These are phyloP conservation scores for Euphrasia arctica DNA, from an alignment of 305 asterid species.

Conservation along the genomic window DNA sequence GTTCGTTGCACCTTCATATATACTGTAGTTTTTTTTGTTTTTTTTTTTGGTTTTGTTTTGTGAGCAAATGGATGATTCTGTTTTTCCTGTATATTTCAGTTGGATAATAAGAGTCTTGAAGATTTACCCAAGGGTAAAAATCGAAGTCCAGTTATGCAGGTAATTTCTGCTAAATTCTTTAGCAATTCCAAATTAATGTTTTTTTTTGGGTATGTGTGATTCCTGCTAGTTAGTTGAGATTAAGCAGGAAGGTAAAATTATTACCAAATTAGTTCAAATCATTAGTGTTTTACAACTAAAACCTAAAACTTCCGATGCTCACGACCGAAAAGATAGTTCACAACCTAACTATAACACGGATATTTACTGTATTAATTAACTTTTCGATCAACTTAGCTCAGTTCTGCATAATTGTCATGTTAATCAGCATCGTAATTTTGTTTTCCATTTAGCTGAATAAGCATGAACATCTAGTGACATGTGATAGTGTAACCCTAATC, in stretches of 20 bases:
- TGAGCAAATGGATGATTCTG: slow-evolving; percentile 18
- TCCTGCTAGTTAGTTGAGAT: neutral
- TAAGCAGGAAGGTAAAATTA: slow-evolving; percentile 16
- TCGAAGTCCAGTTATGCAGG: slow-evolving; percentile 87
- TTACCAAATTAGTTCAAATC: neutral
- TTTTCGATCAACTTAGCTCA: neutral
- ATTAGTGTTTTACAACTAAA: neutral
- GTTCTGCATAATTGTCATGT: neutral
- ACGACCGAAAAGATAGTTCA: neutral
- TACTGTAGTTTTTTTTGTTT: neutral
- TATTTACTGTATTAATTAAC: neutral
- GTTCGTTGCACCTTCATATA: slow-evolving; percentile 37
- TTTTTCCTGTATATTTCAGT: slow-evolving; percentile 39
- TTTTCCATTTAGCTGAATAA: neutral
- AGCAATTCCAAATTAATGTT: neutral
- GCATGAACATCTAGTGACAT: neutral
- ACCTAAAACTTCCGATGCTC: neutral
- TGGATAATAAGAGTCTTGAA: slow-evolving; percentile 81
- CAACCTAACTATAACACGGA: neutral
- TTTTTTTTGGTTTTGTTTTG: too few species aligned
- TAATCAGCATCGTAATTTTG: neutral
- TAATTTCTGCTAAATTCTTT: slow-evolving; percentile 26
- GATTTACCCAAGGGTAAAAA: slow-evolving; percentile 65
- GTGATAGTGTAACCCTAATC: slow-evolving; percentile 1
- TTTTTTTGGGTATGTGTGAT: neutral